Conservation (phyloP, 169 alveolate species). For the Eimeria sp. region DNA sequence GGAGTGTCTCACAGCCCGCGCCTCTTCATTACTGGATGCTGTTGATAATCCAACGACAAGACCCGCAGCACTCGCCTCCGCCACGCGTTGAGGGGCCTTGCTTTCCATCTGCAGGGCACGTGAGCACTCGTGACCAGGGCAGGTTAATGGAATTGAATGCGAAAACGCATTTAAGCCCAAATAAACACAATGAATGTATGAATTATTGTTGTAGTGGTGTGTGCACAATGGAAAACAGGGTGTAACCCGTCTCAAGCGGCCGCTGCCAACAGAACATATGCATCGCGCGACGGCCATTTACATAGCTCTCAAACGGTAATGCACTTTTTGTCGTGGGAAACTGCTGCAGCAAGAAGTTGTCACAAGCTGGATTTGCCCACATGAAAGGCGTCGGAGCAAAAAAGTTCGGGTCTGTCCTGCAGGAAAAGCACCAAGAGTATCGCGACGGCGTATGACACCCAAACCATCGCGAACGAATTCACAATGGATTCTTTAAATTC, state of each 20-base stretch:
- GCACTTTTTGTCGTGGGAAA: background rate
- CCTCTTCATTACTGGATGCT: constrained; percentile 57
- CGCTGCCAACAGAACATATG: background rate
- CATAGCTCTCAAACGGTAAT: background rate
- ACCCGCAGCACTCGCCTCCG: constrained; percentile 8
- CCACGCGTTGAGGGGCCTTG: background rate
- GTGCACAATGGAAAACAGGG: background rate
- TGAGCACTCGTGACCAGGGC: constrained; percentile 29
- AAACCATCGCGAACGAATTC: background rate
- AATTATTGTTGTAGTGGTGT: background rate
- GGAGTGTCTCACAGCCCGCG: constrained; percentile 24
- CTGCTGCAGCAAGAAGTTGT: background rate
- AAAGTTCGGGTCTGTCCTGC: background rate
- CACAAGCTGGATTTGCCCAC: constrained; percentile 27
- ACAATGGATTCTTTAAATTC: background rate
- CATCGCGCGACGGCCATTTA: background rate
- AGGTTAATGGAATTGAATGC: background rate
- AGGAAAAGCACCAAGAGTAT: constrained; percentile 1
- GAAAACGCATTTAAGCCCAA: background rate
- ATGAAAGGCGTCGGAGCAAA: constrained; percentile 25
- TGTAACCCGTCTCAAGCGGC: background rate
- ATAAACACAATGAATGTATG: background rate
- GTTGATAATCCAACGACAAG: constrained; percentile 56
- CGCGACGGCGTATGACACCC: background rate
- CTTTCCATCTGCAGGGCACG: constrained; percentile 66